Conservation (phyloP, 2,329 filamentous ascomycete genomes). For the Exophiala viscosa region DNA sequence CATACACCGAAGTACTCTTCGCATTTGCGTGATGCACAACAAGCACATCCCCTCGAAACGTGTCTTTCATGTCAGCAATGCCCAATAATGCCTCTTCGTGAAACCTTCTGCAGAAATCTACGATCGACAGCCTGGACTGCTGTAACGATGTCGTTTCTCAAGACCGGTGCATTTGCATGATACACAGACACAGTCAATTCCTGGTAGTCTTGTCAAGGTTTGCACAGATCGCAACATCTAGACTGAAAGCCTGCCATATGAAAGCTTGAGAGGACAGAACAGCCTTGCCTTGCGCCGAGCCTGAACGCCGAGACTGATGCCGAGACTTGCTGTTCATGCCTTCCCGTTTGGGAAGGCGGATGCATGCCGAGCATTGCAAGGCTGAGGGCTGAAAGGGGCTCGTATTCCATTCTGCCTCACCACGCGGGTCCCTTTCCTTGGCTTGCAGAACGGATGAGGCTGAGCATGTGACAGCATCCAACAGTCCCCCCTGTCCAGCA, state of each 20-base stretch:
- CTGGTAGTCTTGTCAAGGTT: too few species aligned
- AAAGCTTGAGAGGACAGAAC: background rate
- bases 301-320: background rate
- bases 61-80: too few species aligned
- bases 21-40: background rate
- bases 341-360: constrained; percentile 5
- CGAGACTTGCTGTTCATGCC: background rate
- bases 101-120: too few species aligned
- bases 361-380: constrained; percentile 7
- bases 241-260: background rate
- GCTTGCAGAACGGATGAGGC: too few species aligned
- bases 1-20: background rate
- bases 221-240: too few species aligned
- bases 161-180: too few species aligned
- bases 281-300: background rate
- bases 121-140: too few species aligned
- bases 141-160: too few species aligned
- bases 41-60: background rate
- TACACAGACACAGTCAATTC: too few species aligned
- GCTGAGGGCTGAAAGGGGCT: background rate
- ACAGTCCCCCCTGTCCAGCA: too few species aligned
- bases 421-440: background rate
- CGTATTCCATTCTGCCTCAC: background rate
- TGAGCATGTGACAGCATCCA: too few species aligned
- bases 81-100: too few species aligned